These are phyloP conservation scores for Cladorrhinum sp. DNA, from an alignment of 2,329 filamentous ascomycete genomes.

Conservation along the genomic window DNA sequence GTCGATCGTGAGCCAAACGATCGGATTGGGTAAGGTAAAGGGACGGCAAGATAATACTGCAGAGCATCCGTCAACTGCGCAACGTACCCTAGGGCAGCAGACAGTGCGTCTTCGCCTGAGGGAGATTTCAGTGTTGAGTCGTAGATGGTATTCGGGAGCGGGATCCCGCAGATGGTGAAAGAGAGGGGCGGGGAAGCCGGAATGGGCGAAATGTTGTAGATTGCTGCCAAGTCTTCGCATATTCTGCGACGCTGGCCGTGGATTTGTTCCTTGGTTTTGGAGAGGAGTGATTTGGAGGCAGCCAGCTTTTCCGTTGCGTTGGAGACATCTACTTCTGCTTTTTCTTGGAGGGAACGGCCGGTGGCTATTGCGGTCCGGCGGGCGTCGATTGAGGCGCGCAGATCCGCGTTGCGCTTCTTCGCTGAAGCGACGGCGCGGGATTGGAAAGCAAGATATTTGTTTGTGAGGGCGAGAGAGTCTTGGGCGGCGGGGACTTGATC, in stretches of 20 bases:
- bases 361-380: slow-evolving; percentile 65
- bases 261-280: slow-evolving; percentile 62
- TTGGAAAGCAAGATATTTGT: slow-evolving; percentile 59
- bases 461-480: slow-evolving; percentile 47
- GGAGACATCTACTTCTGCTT: slow-evolving; percentile 58
- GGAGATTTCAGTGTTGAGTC: slow-evolving; percentile 43
- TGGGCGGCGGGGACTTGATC: slow-evolving; percentile 47
- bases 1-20: slow-evolving; percentile 71
- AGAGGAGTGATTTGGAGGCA: slow-evolving; percentile 53
- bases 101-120: slow-evolving; percentile 63
- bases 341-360: slow-evolving; percentile 59
- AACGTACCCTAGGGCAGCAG: slow-evolving; percentile 78
- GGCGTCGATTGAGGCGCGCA: slow-evolving; percentile 62
- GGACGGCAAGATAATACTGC: slow-evolving; percentile 75
- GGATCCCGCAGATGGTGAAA: slow-evolving; percentile 78
- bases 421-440: slow-evolving; percentile 62
- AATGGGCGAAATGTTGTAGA: slow-evolving; percentile 75
- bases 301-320: slow-evolving; percentile 59
- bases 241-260: slow-evolving; percentile 84
- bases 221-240: slow-evolving; percentile 73
- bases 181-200: slow-evolving; percentile 59
- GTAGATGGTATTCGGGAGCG: slow-evolving; percentile 77
- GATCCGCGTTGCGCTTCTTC: slow-evolving; percentile 61
- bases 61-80: slow-evolving; percentile 72
- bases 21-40: slow-evolving; percentile 76